phyloP scores from a whole-genome alignment of 495 filamentous ascomycete species.

The Xylaria scruposa region DNA sequence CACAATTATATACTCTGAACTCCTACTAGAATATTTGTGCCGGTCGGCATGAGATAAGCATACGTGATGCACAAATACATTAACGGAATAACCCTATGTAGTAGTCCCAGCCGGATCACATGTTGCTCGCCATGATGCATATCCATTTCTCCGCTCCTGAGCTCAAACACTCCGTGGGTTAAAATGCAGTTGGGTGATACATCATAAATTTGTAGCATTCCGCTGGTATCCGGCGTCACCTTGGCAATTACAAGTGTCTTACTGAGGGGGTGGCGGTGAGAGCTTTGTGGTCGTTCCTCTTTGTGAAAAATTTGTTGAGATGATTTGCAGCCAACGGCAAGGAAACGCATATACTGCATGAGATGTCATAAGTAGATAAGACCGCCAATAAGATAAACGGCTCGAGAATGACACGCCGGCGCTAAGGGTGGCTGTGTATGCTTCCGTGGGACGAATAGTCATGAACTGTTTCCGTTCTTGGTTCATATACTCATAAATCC shows the following conservation, averaged over 20 bases:
- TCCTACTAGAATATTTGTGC: not conserved
- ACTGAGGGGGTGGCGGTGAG: slow-evolving; percentile 6
- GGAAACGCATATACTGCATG: not conserved
- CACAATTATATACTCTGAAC: not conserved
- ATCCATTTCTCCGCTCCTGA: not conserved
- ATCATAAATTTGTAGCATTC: not conserved
- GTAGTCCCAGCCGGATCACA: not conserved
- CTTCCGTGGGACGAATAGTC: not conserved
- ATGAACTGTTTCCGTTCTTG: slow-evolving; percentile 5
- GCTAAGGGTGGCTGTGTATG: slow-evolving; percentile 19
- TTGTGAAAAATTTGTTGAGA: not conserved
- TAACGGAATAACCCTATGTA: not conserved
- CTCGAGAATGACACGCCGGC: not conserved
- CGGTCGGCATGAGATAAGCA: not conserved
- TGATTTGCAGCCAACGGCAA: not conserved
- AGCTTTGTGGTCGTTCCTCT: not conserved
- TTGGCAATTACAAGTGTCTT: not conserved
- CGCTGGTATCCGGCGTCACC: not conserved
- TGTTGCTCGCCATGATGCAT: not conserved
- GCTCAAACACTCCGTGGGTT: not conserved
- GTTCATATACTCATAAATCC: not conserved
- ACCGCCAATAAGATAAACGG: not conserved
- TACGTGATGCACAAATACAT: not conserved
- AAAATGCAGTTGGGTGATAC: not conserved
- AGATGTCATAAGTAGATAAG: not conserved